Percentiles rank a stretch among this genome's conserved stretches.
Evolutionary conservation across 179 eudicot genomes (phyloP).

Genomic region (Beta corolliflora): DNA sequence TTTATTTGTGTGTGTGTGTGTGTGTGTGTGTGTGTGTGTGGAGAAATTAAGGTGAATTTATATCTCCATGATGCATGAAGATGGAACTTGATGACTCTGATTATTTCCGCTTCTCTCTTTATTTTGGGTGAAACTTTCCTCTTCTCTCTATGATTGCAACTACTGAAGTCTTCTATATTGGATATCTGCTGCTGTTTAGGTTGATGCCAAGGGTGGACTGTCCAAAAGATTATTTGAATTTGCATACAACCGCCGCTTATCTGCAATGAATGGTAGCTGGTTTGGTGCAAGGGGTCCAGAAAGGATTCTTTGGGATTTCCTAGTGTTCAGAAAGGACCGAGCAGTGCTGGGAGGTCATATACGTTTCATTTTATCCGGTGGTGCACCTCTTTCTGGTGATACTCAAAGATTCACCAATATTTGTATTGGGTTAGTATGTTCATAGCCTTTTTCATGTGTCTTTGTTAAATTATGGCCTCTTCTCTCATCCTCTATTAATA

Average conservation of each 20-base stretch:
- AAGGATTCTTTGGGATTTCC: slow-evolving; percentile 68
- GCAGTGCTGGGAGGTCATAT: slow-evolving; percentile 88
- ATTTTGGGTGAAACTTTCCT: neutral
- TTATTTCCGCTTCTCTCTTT: neutral
- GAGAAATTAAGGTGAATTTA: neutral
- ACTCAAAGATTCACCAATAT: slow-evolving; percentile 96
- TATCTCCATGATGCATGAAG: neutral
- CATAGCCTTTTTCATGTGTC: slow-evolving; percentile 1
- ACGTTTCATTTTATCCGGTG: slow-evolving; percentile 88
- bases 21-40: neutral
- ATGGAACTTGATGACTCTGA: neutral
- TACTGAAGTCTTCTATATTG: neutral
- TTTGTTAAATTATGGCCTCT: too few species aligned
- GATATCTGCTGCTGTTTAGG: slow-evolving; percentile 42
- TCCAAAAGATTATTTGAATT: slow-evolving; percentile 76
- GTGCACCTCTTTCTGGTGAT: slow-evolving; percentile 93
- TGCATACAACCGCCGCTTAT: slow-evolving; percentile 78
- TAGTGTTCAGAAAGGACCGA: slow-evolving; percentile 75
- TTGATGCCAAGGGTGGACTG: slow-evolving; percentile 86
- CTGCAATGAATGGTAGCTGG: slow-evolving; percentile 94
- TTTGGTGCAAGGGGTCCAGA: slow-evolving; percentile 89
- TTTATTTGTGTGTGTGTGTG: too few species aligned
- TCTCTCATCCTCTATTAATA: too few species aligned
- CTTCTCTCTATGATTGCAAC: neutral
- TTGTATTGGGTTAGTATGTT: slow-evolving; percentile 79